These are phyloP conservation scores for Marsdenia floribunda DNA, from an alignment of 257 asterid species.

Conservation along the genomic window DNA sequence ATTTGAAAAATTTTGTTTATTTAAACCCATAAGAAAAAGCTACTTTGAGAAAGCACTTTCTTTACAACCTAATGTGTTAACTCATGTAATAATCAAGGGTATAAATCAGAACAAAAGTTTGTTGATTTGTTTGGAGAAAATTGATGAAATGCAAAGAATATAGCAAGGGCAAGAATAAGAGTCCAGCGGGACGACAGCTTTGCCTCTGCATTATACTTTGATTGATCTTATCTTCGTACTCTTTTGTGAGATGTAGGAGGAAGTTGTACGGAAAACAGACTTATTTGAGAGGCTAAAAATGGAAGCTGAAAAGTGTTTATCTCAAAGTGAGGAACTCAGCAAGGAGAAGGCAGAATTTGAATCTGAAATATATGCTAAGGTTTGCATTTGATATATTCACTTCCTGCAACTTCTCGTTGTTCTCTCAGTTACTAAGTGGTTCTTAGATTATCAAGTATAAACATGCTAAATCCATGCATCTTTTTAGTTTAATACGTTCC, in stretches of 20 bases:
- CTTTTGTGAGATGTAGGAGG: conserved; percentile 46
- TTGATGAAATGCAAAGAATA: not conserved
- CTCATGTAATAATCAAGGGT: not conserved
- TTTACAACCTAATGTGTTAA: not conserved
- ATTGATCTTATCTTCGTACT: not conserved
- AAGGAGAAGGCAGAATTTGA: conserved; percentile 69
- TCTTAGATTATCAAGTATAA: not conserved
- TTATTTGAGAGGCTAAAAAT: conserved; percentile 51
- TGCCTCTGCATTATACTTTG: not conserved
- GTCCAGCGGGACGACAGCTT: not conserved
- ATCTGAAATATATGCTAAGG: conserved; percentile 74
- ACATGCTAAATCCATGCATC: not conserved
- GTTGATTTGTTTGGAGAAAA: not conserved
- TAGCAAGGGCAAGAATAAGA: not conserved
- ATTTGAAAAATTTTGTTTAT: not conserved
- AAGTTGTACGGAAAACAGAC: conserved; percentile 67
- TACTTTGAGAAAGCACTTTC: not conserved
- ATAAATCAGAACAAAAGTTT: not conserved
- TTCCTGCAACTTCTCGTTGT: not conserved
- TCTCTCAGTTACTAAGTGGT: not conserved
- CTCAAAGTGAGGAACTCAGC: conserved; percentile 71
- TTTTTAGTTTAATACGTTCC: not conserved
- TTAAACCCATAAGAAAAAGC: not conserved
- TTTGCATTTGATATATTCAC: conserved; percentile 12
- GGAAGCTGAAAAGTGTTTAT: conserved; percentile 81